Conservation (phyloP, 2,329 filamentous ascomycete genomes). For the Dryadomyces quercus-mongolicae region DNA sequence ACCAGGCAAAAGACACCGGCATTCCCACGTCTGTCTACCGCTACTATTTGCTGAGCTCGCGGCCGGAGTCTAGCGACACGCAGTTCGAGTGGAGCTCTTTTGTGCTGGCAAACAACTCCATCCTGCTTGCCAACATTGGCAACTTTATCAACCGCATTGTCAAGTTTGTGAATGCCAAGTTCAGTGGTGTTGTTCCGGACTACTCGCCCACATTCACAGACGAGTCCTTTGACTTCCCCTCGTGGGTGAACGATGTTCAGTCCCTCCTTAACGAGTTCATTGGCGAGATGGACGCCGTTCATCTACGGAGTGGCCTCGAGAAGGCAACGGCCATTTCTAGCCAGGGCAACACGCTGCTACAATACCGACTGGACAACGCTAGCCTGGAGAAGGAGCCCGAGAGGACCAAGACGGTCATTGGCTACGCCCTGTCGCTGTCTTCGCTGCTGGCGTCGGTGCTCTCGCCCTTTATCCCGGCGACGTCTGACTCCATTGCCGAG, state of each 20-base stretch:
- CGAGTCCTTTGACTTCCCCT: slow-evolving; percentile 36
- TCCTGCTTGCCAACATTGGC: slow-evolving; percentile 64
- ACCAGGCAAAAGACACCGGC: slow-evolving; percentile 76
- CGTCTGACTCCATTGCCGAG: slow-evolving; percentile 58
- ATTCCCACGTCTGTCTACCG: slow-evolving; percentile 82
- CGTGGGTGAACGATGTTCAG: slow-evolving; percentile 52
- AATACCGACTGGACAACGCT: slow-evolving; percentile 31
- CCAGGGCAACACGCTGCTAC: slow-evolving; percentile 34
- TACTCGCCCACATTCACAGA: slow-evolving; percentile 37
- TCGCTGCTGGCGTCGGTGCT: slow-evolving; percentile 70
- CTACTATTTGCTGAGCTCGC: slow-evolving; percentile 76
- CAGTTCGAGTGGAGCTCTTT: slow-evolving; percentile 46
- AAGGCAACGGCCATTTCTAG: slow-evolving; percentile 57
- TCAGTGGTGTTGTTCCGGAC: slow-evolving; percentile 57
- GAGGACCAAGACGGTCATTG: slow-evolving; percentile 48
- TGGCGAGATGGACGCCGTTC: slow-evolving; percentile 56
- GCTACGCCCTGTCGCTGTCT: slow-evolving; percentile 72
- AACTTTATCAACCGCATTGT: slow-evolving; percentile 65
- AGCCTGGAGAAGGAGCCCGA: slow-evolving; percentile 38
- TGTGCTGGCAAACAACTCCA: slow-evolving; percentile 76
- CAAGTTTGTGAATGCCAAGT: slow-evolving; percentile 68
- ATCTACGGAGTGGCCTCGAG: slow-evolving; percentile 54
- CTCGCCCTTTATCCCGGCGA: slow-evolving; percentile 77
- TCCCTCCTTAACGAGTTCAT: slow-evolving; percentile 54
- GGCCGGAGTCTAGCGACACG: slow-evolving; percentile 75